phyloP scores from a whole-genome alignment of 192 early-diverging fungal species.

The Dispira parvispora region DNA sequence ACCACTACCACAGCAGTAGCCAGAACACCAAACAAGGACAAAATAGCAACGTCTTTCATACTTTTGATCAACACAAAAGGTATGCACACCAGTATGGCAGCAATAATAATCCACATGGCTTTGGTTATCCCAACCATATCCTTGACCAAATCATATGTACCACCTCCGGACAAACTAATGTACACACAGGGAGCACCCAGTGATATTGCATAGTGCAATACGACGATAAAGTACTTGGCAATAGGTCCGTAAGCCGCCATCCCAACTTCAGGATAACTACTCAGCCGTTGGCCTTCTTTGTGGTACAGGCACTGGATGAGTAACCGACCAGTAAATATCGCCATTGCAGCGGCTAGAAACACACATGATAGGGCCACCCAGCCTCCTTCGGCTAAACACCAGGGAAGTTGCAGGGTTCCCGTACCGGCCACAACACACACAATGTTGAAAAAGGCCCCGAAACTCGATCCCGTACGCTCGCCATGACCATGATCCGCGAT shows the following conservation, averaged over 20 bases:
- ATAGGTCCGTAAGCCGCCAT: constrained; percentile 41
- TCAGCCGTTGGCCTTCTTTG: constrained; percentile 24
- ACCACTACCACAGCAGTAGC: constrained; percentile 47
- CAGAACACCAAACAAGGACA: constrained; percentile 45
- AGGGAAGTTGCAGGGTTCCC: constrained; percentile 63
- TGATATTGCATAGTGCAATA: constrained; percentile 41
- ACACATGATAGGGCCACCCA: constrained; percentile 14
- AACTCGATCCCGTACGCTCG: constrained; percentile 21
- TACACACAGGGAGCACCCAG: constrained; percentile 50
- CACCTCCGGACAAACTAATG: constrained; percentile 48
- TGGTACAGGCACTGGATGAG: constrained; percentile 62
- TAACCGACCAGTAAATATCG: constrained; percentile 50
- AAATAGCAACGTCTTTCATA: constrained; percentile 57
- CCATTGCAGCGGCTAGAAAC: constrained; percentile 30
- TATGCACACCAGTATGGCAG: constrained; percentile 35
- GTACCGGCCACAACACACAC: not conserved
- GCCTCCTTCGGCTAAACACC: constrained; percentile 31
- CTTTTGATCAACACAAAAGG: constrained; percentile 52
- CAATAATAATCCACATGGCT: constrained; percentile 40
- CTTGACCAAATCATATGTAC: constrained; percentile 36
- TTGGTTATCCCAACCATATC: constrained; percentile 22
- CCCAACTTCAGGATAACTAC: constrained; percentile 47
- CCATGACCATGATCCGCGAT: constrained; percentile 13
- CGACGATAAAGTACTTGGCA: constrained; percentile 39
- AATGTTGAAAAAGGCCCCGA: constrained; percentile 11